Conservation (phyloP, 768 basidiomycete species). For the Mycena polygramma region DNA sequence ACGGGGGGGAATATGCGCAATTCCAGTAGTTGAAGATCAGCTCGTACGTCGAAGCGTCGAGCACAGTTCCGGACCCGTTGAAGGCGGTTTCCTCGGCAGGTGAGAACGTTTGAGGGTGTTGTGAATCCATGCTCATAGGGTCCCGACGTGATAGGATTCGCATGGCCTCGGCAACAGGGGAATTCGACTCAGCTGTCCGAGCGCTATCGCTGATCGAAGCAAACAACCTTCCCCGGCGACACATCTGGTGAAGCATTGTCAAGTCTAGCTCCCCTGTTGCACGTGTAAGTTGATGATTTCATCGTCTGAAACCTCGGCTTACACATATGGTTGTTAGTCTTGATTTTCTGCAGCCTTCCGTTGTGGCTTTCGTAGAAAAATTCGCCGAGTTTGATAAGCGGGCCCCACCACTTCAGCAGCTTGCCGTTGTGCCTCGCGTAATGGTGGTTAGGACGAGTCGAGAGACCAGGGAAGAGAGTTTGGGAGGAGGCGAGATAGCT, state of each 20-base stretch:
- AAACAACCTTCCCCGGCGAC: constrained; percentile 25
- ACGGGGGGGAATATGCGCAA: constrained; percentile 13
- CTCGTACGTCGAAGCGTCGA: constrained; percentile 13
- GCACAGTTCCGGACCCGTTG: constrained; percentile 18
- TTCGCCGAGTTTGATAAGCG: constrained; percentile 30
- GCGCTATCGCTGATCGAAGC: constrained; percentile 20
- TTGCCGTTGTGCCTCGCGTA: constrained; percentile 25
- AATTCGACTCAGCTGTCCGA: neutral
- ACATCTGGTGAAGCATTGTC: constrained; percentile 30
- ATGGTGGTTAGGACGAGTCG: constrained; percentile 27
- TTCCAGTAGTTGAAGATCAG: constrained; percentile 28
- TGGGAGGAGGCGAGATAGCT: constrained; percentile 17
- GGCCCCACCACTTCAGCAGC: constrained; percentile 37
- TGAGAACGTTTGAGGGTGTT: neutral
- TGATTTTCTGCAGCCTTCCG: constrained; percentile 27
- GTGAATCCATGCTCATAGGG: neutral
- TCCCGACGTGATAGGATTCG: constrained; percentile 7
- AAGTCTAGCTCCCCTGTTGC: constrained; percentile 27
- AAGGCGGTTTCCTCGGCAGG: constrained; percentile 5
- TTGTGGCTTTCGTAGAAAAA: constrained; percentile 34
- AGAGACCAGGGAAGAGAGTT: constrained; percentile 22
- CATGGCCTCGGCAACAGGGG: constrained; percentile 15
- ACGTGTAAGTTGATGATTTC: constrained; percentile 7
- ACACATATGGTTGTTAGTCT: constrained; percentile 33
- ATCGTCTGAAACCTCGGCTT: neutral